Evolutionary conservation across 768 basidiomycete genomes (phyloP), one percentile per base, ranked within the genome.

Genomic region (Naganishia antarctica): DNA sequence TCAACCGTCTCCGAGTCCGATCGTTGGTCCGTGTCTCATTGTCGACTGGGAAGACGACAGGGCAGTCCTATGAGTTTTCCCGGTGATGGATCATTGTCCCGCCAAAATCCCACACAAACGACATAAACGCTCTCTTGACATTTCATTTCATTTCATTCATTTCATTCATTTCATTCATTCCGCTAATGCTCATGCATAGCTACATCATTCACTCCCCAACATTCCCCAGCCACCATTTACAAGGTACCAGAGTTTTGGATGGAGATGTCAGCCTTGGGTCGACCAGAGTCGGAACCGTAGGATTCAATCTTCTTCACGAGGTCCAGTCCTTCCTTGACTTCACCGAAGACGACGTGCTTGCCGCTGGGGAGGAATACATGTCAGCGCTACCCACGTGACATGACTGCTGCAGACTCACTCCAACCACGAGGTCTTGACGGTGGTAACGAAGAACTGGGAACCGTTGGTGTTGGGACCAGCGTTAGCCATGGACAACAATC

Each of bases 311-410:
- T 76, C 75, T 83, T 83, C 68, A 90, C 84, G 53, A 87, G 63
- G 6, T 86, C 83, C 79, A 86, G 80, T 18, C 87, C 87, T 25
- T 84, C 81, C 26, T 82, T 79, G 60, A 82, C 85, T 74, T 86
- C 85, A 61, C 87, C 87, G 70, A 89, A 88, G 25, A 88, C 86
- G 71, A 87, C 75, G 68, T 79, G 75, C 61, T 80, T 82, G 63
- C 83, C 83, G 73, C 50, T 51, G 18, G 28, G n/a, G 31, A 25
- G 26, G 26, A 29, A 5, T 1, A 18, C 3, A 29, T n/a, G 71
- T 73, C 45, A 1, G 7, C 46, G 21, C 23, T 9, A 45, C 59
- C 63, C 63, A 59, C n/a, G n/a, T n/a, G 29, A 61, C 50, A 7
- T 16, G 8, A 48, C 2, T 4, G n/a, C n/a, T 21, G 13, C 13